Percentiles rank a stretch among this genome's conserved stretches.
These are phyloP conservation scores for Coemansia asiatica DNA, from an alignment of 192 early-diverging fungal species.

Conservation along the genomic window DNA sequence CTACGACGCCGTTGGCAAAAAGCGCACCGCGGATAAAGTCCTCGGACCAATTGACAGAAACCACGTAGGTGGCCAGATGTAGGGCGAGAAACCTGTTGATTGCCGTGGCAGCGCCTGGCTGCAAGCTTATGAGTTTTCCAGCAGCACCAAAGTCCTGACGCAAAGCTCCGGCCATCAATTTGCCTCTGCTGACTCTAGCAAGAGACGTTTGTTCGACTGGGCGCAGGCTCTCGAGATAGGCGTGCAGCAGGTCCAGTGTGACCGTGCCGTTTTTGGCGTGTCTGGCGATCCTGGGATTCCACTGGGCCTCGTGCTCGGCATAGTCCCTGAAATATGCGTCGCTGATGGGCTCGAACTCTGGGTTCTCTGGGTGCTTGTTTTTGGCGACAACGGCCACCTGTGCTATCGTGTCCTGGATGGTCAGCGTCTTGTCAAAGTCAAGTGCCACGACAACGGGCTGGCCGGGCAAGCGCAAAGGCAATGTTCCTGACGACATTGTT, in stretches of 20 bases:
- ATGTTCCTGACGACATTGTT: too few species aligned
- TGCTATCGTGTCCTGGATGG: slow-evolving; percentile 30
- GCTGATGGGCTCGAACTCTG: slow-evolving; percentile 19
- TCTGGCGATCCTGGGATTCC: neutral
- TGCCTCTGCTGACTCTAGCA: slow-evolving; percentile 13
- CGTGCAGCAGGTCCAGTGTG: neutral
- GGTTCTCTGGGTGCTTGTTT: slow-evolving; percentile 15
- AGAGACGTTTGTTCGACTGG: slow-evolving; percentile 34
- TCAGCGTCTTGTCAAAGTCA: slow-evolving; percentile 53
- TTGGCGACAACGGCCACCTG: slow-evolving; percentile 18
- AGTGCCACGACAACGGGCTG: slow-evolving; percentile 21
- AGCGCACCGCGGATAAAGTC: slow-evolving; percentile 49
- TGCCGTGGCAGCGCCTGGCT: slow-evolving; percentile 17
- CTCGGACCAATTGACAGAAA: slow-evolving; percentile 54
- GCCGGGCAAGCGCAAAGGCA: neutral
- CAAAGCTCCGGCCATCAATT: slow-evolving; percentile 25
- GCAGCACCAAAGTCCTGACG: slow-evolving; percentile 28
- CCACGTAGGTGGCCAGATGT: slow-evolving; percentile 18
- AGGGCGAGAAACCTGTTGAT: slow-evolving; percentile 21
- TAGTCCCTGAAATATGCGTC: slow-evolving; percentile 33
- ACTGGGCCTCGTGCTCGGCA: slow-evolving; percentile 11
- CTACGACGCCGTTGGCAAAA: slow-evolving; percentile 30
- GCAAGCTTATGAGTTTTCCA: slow-evolving; percentile 7
- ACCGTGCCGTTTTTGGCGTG: neutral
- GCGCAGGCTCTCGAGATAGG: slow-evolving; percentile 27